Percentiles rank a stretch among this genome's conserved stretches.
phyloP scores from a whole-genome alignment of 768 basidiomycete genomes.

The Tylopilus intermedius region DNA sequence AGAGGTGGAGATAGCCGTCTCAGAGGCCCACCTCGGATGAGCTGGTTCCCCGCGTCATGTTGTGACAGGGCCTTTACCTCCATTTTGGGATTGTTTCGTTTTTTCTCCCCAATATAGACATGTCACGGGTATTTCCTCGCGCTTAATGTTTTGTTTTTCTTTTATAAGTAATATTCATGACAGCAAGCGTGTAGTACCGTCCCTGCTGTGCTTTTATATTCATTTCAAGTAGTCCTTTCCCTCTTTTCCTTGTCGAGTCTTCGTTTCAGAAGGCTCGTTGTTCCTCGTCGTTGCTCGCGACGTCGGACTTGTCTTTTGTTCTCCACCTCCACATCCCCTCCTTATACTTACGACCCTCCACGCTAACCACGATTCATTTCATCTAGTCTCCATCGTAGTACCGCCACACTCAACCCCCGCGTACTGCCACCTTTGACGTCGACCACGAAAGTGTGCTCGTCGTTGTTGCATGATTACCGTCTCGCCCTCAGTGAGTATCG shows the following conservation, averaged over 20 bases:
- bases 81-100: neutral
- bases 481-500: conserved; percentile 35
- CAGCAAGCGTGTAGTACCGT: conserved; percentile 14
- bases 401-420: conserved; percentile 32
- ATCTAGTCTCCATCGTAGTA: conserved; percentile 18
- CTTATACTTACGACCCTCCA: conserved; percentile 31
- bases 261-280: conserved; percentile 22
- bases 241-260: conserved; percentile 24
- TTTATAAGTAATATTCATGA: conserved; percentile 8
- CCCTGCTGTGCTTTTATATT: conserved; percentile 33
- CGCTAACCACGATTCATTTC: conserved; percentile 38
- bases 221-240: conserved; percentile 19
- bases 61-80: conserved; percentile 13
- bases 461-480: conserved; percentile 40
- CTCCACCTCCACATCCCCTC: conserved; percentile 21
- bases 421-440: conserved; percentile 27
- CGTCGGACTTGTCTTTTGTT: conserved; percentile 17
- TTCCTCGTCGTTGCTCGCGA: conserved; percentile 21
- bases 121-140: conserved; percentile 5
- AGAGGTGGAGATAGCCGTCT: conserved; percentile 19
- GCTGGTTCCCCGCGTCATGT: conserved; percentile 21
- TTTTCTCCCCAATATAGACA: conserved; percentile 15
- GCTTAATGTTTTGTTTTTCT: conserved; percentile 8
- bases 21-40: conserved; percentile 26
- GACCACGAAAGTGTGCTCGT: conserved; percentile 37